These are phyloP conservation scores for Thamnidium elegans DNA, from an alignment of 192 early-diverging fungal genomes.

Conservation along the genomic window DNA sequence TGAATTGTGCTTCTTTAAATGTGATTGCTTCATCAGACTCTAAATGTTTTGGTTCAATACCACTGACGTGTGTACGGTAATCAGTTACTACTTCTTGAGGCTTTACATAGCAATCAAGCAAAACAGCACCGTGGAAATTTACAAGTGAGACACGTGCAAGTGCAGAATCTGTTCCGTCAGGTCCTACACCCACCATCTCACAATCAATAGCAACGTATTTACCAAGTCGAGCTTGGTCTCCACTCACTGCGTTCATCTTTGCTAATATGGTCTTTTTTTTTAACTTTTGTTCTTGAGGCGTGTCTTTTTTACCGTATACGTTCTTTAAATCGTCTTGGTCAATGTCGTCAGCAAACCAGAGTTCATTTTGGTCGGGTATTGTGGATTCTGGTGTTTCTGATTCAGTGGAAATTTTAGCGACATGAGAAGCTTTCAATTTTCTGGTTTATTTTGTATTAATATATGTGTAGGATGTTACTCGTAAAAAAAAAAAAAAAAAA, in stretches of 20 bases:
- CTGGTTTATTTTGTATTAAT: conserved; percentile 33
- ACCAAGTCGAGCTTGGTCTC: conserved; percentile 54
- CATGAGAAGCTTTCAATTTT: conserved; percentile 15
- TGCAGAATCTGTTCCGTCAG: conserved; percentile 75
- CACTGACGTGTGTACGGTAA: conserved; percentile 89
- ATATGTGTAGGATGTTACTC: neutral
- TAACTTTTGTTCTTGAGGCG: conserved; percentile 21
- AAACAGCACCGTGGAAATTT: conserved; percentile 85
- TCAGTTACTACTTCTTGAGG: conserved; percentile 86
- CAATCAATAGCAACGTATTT: conserved; percentile 97
- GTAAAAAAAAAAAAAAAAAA: too few relatives aligned
- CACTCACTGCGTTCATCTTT: conserved; percentile 26
- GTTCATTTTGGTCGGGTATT: conserved; percentile 38
- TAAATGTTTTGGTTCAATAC: conserved; percentile 81
- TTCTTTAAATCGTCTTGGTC: conserved; percentile 44
- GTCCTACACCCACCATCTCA: conserved; percentile 98
- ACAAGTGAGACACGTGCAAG: conserved; percentile 91
- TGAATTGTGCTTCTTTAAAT: conserved; percentile 78
- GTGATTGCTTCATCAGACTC: conserved; percentile 50
- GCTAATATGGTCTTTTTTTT: conserved; percentile 37
- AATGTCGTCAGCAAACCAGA: conserved; percentile 56
- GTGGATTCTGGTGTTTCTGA: neutral
- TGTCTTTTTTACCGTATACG: conserved; percentile 42
- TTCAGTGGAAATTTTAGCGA: conserved; percentile 1
- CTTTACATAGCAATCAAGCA: conserved; percentile 84